Base-by-base conservation (phyloP, 108 stramenopile species). In the Phaeodactylum tricornutum region DNA sequence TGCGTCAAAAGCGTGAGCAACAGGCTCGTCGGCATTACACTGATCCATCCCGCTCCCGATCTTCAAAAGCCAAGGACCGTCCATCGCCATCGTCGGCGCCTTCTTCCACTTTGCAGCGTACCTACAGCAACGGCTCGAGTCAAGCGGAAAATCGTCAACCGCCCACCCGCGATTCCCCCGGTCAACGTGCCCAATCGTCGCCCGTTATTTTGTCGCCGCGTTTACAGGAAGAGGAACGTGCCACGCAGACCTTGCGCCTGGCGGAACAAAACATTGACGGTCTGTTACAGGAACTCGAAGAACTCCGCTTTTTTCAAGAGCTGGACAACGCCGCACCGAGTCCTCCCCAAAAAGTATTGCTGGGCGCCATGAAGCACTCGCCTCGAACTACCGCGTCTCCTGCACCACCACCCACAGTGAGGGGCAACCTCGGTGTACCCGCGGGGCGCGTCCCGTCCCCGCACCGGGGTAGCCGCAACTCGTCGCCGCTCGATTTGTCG, bases 291-390 rank as follows among this genome's bases (percentile, higher is more conserved):
- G 74, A 75, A 33, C 29, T 75, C 37, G 74, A 75, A 22, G 74
- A 75, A 29, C 39, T 75, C 20, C 50, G 55, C 12, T 75, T 75
- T 45, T 69, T 75, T 43, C 61, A 75, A 52, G 74, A 75, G 41
- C 51, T 75, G 29, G 74, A 69, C 15, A 37, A 43, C 19, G 57
- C 56, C n/a, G 34, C 50, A 14, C 47, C 61, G 2, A 44, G 15
- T 17, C 45, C 57, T 14, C 68, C 61, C 0, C 43, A 56, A 29
- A 59, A 52, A 22, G 26, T 11, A 4, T 16, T 34, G 25, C 17
- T 26, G 17, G 53, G n/a, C 9, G 40, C 27, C 17, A 14, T n/a
- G 17, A 16, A 25, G 39, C 64, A 37, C 24, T 45, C 33, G 25
- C n/a, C 44, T 43, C 26, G 59, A 41, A 31, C 30, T 14, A 19